phyloP scores from a whole-genome alignment of 495 filamentous ascomycete genomes.

The Delitschia confertaspora region DNA sequence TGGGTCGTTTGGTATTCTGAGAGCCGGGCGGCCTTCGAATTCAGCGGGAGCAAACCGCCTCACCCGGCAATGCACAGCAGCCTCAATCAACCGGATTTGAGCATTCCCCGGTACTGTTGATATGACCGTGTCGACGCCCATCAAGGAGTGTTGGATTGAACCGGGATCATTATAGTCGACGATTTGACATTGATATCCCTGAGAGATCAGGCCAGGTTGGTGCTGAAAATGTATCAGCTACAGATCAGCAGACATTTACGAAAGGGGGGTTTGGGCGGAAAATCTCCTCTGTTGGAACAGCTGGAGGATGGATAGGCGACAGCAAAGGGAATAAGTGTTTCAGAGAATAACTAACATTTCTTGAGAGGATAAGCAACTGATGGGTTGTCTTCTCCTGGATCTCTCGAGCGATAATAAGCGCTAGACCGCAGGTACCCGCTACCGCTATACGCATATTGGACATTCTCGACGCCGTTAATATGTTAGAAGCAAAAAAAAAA shows the following conservation, averaged over 20 bases:
- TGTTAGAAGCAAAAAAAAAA: too few relatives aligned
- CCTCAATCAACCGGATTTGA: conserved; percentile 65
- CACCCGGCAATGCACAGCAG: conserved; percentile 55
- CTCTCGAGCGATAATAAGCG: conserved; percentile 52
- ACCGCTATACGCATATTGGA: conserved; percentile 58
- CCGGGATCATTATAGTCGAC: conserved; percentile 54
- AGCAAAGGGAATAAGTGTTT: background rate
- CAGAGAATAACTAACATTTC: conserved; percentile 42
- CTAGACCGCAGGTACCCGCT: conserved; percentile 61
- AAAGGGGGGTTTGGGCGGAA: too few relatives aligned
- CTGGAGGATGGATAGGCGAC: background rate
- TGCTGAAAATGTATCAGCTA: conserved; percentile 17
- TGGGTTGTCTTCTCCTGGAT: conserved; percentile 50
- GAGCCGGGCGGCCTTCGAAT: conserved; percentile 53
- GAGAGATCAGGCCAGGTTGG: conserved; percentile 30
- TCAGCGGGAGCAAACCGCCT: conserved; percentile 65
- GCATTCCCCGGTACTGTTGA: conserved; percentile 58
- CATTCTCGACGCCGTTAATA: conserved; percentile 13
- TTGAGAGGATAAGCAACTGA: conserved; percentile 59
- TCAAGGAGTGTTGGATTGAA: conserved; percentile 52
- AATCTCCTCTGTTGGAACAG: background rate
- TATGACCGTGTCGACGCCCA: conserved; percentile 64
- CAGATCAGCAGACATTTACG: too few relatives aligned
- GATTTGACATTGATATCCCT: conserved; percentile 50
- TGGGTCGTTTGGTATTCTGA: conserved; percentile 37